Conservation (phyloP, 352 stramenopile species). For the Thraustochytrium aureum region DNA sequence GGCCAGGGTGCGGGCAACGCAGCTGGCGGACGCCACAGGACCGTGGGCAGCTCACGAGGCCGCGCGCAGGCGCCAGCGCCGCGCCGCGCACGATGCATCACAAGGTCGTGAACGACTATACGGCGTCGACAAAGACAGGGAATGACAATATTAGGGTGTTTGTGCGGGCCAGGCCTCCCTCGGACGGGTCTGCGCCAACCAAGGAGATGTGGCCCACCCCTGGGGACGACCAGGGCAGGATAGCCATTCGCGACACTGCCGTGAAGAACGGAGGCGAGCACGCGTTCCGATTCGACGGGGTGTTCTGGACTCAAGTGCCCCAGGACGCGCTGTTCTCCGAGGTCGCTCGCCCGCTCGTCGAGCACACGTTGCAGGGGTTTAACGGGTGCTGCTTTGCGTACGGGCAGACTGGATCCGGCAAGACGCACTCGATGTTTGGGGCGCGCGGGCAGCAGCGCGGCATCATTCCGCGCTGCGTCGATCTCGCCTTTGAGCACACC, state of each 20-base stretch:
- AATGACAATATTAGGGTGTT: conserved; percentile 55
- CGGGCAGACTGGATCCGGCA: conserved; percentile 79
- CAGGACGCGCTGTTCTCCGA: conserved; percentile 63
- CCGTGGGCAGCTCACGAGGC: no score
- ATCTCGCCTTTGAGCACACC: conserved; percentile 74
- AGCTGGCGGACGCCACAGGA: no score
- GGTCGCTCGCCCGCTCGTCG: conserved; percentile 65
- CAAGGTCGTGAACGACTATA: conserved; percentile 56
- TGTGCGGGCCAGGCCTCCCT: conserved; percentile 30
- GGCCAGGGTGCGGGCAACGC: no score
- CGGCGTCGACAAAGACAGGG: conserved; percentile 19
- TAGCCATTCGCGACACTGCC: conserved; percentile 28
- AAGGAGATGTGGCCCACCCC: conserved; percentile 41
- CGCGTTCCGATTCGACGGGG: conserved; percentile 60
- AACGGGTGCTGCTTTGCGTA: conserved; percentile 93
- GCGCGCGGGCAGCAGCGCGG: conserved; percentile 74
- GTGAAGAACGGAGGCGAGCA: conserved; percentile 25
- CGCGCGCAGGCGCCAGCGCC: not conserved
- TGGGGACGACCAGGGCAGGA: conserved; percentile 15
- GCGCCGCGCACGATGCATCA: conserved; percentile 24
- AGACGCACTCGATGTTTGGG: conserved; percentile 75
- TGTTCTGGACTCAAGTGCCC: conserved; percentile 61
- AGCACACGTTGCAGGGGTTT: conserved; percentile 83
- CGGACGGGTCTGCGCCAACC: conserved; percentile 11
- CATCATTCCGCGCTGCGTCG: conserved; percentile 78